Percentiles rank a stretch among this genome's conserved stretches.
phyloP scores from a whole-genome alignment of 257 asterid species.

The Fraxinus pennsylvanica region DNA sequence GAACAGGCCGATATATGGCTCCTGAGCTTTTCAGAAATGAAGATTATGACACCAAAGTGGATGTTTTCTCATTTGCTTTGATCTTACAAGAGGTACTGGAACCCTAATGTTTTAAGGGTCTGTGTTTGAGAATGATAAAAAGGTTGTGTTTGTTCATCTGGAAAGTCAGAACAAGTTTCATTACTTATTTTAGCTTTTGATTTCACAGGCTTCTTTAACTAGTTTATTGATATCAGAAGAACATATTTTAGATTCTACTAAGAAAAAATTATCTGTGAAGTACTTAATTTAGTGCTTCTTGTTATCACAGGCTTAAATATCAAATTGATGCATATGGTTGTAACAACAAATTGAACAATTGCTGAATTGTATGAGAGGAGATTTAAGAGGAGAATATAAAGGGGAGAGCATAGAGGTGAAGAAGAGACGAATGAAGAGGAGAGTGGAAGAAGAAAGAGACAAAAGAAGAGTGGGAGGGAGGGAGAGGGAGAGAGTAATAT shows the following conservation, averaged over 20 bases:
- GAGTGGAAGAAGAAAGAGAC: background rate
- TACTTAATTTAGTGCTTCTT: background rate
- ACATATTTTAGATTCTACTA: background rate
- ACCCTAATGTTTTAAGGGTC: background rate
- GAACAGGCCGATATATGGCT: conserved; percentile 88
- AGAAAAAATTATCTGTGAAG: too few relatives aligned
- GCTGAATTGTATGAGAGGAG: background rate
- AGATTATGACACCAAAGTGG: conserved; percentile 94
- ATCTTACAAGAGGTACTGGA: conserved; percentile 85
- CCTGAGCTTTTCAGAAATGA: conserved; percentile 86
- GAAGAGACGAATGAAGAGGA: background rate
- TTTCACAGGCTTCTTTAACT: background rate
- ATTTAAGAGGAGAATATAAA: background rate
- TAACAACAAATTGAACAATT: background rate
- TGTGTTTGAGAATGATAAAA: background rate
- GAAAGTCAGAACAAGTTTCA: background rate
- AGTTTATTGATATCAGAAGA: background rate
- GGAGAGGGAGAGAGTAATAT: too few relatives aligned
- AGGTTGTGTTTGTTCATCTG: background rate
- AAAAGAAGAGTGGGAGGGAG: too few relatives aligned
- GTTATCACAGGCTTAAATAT: background rate
- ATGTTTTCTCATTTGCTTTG: conserved; percentile 90
- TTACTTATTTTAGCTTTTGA: background rate
- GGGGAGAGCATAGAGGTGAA: background rate
- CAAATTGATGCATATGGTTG: background rate